phyloP scores from a whole-genome alignment of 805 yeast genomes.

The Wickerhamomyces mucosus region DNA sequence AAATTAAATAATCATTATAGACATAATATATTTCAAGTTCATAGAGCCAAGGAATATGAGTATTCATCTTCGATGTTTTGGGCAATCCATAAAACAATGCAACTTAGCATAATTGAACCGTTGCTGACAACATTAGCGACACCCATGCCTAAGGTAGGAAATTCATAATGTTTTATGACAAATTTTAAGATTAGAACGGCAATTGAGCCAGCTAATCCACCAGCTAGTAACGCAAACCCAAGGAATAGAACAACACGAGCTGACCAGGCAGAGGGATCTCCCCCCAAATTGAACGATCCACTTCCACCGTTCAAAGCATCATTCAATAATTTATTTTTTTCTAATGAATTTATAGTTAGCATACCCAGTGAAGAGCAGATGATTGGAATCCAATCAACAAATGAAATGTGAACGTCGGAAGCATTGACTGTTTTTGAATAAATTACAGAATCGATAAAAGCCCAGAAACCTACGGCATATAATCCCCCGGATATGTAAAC shows the following conservation, averaged over 20 bases:
- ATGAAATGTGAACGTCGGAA: constrained; percentile 76
- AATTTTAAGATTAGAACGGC: constrained; percentile 83
- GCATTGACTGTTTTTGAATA: constrained; percentile 81
- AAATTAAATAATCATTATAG: neutral
- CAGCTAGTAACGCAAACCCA: constrained; percentile 89
- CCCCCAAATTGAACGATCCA: constrained; percentile 6
- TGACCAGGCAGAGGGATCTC: constrained; percentile 15
- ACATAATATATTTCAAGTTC: too few species aligned
- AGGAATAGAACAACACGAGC: constrained; percentile 83
- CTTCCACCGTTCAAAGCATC: constrained; percentile 24
- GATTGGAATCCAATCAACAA: constrained; percentile 94
- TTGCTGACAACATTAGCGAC: constrained; percentile 78
- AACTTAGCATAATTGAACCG: constrained; percentile 75
- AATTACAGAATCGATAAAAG: constrained; percentile 79
- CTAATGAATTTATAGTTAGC: constrained; percentile 52
- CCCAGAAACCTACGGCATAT: constrained; percentile 85
- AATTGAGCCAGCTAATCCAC: constrained; percentile 88
- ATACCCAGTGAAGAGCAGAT: constrained; percentile 84
- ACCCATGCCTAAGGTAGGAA: constrained; percentile 95
- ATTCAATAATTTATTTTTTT: constrained; percentile 30
- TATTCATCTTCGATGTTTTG: constrained; percentile 96
- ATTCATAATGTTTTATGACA: constrained; percentile 62
- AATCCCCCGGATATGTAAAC: constrained; percentile 70
- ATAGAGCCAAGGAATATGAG: constrained; percentile 80
- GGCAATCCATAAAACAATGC: constrained; percentile 84